phyloP scores from a whole-genome alignment of 495 filamentous ascomycete species.

The Neohortaea acidophila region DNA sequence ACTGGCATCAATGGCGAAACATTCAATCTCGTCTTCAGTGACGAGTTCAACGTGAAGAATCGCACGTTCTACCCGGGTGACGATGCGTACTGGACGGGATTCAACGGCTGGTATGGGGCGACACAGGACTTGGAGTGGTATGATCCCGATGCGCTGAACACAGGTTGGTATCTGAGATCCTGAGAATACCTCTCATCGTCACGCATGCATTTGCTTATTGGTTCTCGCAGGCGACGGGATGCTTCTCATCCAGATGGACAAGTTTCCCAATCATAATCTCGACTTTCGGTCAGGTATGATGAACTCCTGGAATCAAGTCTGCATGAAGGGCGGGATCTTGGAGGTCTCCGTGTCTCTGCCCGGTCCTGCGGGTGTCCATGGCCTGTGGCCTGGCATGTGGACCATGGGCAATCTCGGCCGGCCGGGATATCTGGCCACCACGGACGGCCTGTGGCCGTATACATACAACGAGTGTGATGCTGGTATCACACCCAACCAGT shows the following conservation, averaged over 20 bases:
- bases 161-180: no score
- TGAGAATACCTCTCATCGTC: background rate
- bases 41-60: conserved; percentile 23
- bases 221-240: conserved; percentile 36
- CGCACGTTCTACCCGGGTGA: conserved; percentile 24
- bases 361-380: conserved; percentile 49
- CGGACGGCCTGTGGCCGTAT: conserved; percentile 43
- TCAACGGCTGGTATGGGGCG: conserved; percentile 25
- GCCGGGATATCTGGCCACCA: conserved; percentile 24
- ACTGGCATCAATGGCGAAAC: conserved; percentile 16
- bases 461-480: conserved; percentile 62
- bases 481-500: conserved; percentile 68
- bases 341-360: conserved; percentile 66
- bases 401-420: conserved; percentile 32
- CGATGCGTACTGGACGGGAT: conserved; percentile 21
- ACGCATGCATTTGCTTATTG: background rate
- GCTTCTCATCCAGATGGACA: conserved; percentile 51
- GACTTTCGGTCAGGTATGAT: conserved; percentile 69
- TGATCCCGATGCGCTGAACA: conserved; percentile 24
- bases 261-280: conserved; percentile 51
- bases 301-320: conserved; percentile 68
- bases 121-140: conserved; percentile 26
- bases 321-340: conserved; percentile 61
- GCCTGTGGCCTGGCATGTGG: conserved; percentile 76
- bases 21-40: conserved; percentile 24